Evolutionary conservation across 805 yeast species (phyloP).

Genomic region (Lachancea lanzarotensis): DNA sequence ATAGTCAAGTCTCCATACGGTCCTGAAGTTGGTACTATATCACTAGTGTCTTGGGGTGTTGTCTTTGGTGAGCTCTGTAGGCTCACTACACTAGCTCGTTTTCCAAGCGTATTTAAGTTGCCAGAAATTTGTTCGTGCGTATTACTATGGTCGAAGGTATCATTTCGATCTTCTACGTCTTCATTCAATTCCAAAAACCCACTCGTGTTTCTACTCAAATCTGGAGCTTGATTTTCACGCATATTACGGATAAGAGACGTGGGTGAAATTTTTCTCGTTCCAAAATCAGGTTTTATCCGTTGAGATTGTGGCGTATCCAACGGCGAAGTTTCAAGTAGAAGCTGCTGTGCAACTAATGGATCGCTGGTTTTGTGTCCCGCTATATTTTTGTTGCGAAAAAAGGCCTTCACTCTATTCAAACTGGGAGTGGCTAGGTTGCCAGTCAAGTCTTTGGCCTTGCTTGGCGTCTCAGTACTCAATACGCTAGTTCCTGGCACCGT

Average conservation of each 20-base stretch:
- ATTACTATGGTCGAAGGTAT: not conserved
- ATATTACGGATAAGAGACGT: not conserved
- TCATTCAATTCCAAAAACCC: not conserved
- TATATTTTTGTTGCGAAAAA: conserved; percentile 13
- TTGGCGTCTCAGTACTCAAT: not conserved
- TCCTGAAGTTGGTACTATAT: not conserved
- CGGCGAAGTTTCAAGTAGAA: conserved; percentile 9
- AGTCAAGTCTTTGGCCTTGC: not conserved
- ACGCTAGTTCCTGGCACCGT: not conserved
- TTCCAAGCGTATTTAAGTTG: not conserved
- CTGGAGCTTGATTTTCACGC: conserved; percentile 1
- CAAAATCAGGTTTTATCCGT: conserved; percentile 6
- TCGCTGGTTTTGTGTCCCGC: conserved; percentile 13
- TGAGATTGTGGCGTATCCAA: conserved; percentile 18
- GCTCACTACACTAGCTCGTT: not conserved
- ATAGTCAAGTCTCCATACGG: no score
- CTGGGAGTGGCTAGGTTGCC: conserved; percentile 21
- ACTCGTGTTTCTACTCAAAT: not conserved
- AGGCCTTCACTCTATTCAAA: conserved; percentile 21
- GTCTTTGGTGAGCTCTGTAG: not conserved
- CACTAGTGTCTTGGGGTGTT: not conserved
- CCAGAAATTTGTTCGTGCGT: not conserved
- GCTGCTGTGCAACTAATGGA: conserved; percentile 9
- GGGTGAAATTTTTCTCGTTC: conserved; percentile 1
- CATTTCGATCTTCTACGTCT: not conserved